Evolutionary conservation across 352 stramenopile genomes (phyloP).

Genomic region (Phytophthora multivora): DNA sequence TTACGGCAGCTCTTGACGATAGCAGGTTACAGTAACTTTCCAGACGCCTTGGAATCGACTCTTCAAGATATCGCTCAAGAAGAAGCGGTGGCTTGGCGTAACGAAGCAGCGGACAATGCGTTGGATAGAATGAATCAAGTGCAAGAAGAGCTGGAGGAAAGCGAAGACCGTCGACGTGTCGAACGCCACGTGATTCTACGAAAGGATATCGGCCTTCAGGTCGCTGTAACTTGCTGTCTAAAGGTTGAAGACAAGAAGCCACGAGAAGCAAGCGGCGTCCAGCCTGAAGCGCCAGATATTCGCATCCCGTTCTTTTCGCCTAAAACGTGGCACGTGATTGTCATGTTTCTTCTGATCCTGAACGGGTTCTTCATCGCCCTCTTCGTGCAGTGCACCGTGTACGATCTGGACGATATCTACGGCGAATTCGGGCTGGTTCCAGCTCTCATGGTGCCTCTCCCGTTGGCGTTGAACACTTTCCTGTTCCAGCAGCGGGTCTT

Average conservation of each 20-base stretch:
- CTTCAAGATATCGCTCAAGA: constrained; percentile 23
- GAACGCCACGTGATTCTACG: constrained; percentile 16
- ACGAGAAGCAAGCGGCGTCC: constrained; percentile 10
- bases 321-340: constrained; percentile 62
- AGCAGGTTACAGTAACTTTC: constrained; percentile 29
- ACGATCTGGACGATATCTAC: constrained; percentile 36
- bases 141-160: constrained; percentile 26
- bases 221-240: constrained; percentile 22
- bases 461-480: constrained; percentile 51
- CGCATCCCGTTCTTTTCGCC: constrained; percentile 54
- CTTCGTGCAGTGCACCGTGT: constrained; percentile 62
- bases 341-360: constrained; percentile 64
- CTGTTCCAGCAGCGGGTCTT: constrained; percentile 63
- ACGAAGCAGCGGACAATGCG: constrained; percentile 20
- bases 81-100: constrained; percentile 15
- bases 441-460: constrained; percentile 42
- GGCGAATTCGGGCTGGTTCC: constrained; percentile 37
- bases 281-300: constrained; percentile 18
- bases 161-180: constrained; percentile 18
- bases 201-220: constrained; percentile 25
- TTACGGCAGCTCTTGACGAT: constrained; percentile 33
- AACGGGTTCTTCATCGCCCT: constrained; percentile 69
- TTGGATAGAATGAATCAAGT: constrained; percentile 22
- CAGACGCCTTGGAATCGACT: constrained; percentile 2
- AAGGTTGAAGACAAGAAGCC: constrained; percentile 11